A percentile compares a stretch with the other conserved stretches of the same genome.
Evolutionary conservation across 805 yeast genomes (phyloP).

Genomic region (Komagataella pastoris): DNA sequence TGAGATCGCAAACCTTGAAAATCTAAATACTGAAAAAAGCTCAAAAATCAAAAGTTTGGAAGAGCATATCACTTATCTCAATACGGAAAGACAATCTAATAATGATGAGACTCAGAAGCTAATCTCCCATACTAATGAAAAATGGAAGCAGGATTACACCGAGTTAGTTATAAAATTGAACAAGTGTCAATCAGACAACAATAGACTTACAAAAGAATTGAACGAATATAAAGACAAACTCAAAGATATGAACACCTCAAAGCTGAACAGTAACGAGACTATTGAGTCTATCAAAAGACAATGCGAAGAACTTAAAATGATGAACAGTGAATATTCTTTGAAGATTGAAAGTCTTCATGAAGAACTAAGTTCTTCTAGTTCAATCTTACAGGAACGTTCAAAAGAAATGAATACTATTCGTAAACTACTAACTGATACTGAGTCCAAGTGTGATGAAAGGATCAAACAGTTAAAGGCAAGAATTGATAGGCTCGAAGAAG

Average conservation of each 20-base stretch:
- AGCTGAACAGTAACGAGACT: constrained; percentile 19
- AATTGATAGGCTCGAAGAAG: constrained; percentile 39
- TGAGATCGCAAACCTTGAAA: constrained; percentile 32
- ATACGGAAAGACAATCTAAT: constrained; percentile 13
- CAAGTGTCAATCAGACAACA: constrained; percentile 29
- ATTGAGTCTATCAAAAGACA: constrained; percentile 45
- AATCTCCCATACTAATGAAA: constrained; percentile 25
- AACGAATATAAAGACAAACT: constrained; percentile 25
- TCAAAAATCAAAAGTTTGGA: constrained; percentile 21
- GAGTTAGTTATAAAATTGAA: constrained; percentile 22
- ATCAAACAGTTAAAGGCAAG: constrained; percentile 43
- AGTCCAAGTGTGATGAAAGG: constrained; percentile 38
- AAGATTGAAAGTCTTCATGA: constrained; percentile 62
- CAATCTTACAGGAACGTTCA: constrained; percentile 65
- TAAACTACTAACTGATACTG: constrained; percentile 53
- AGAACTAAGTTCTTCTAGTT: constrained; percentile 65
- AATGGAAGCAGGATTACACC: constrained; percentile 15
- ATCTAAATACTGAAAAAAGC: constrained; percentile 23
- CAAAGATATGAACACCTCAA: constrained; percentile 19
- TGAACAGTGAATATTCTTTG: constrained; percentile 48
- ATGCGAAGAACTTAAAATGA: constrained; percentile 57
- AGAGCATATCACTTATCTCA: constrained; percentile 24
- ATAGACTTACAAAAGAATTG: constrained; percentile 22
- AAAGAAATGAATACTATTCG: constrained; percentile 68
- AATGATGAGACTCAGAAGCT: constrained; percentile 26